Base-by-base conservation (phyloP, 306 rosid genomes). In the Gastrolobium villosum region DNA sequence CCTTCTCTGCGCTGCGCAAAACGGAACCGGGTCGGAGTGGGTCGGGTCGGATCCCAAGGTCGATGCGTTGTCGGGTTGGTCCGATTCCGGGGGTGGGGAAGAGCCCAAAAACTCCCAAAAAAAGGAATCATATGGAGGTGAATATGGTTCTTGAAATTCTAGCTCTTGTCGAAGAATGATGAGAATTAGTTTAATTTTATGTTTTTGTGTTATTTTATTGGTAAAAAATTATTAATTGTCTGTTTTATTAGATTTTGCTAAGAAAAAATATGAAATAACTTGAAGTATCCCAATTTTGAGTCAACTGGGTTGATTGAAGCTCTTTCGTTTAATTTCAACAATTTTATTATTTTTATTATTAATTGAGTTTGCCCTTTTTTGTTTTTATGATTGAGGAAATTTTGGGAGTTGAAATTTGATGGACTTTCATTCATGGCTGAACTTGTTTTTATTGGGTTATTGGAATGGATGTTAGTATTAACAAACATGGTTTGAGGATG, bases 21-120 rank as follows among this genome's bases (percentile, higher is more conserved):
- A 63, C 41, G 68, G 64, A 60, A 79, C 36, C 13, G 84, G 68
- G 40, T 35, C 76, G 0, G 80, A 84, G 53, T 83, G 79, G 88
- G 81, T 70, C 62, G 84, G 79, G 67, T 66, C 89, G 46, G 88
- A 84, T 20, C 66, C 86, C 4, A 66, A 64, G 7, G 50, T 5
- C 6, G 97, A 91, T 39, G 92, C 86, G 0, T 87, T 93, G 54
- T 88, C 97, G 10, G 99, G 99, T 20, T 96, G 98, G 99, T 90
- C 97, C 55, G 86, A 84, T 36, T 60, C 93, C 3, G 85, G 65
- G 41, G 70, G 45, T 39, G 86, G 37, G 3, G 90, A 82, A 48
- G 79, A 80, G 62, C 62, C 67, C 20, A 11, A 62, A 49, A 80
- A 75, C 6, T 74, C 86, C 55, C 80, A 49, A 15, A 91, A 83